Percentiles rank a stretch among this genome's conserved stretches.
Evolutionary conservation across 1,284 basidiomycete genomes (phyloP).

Genomic region (Heliocybe sulcata): DNA sequence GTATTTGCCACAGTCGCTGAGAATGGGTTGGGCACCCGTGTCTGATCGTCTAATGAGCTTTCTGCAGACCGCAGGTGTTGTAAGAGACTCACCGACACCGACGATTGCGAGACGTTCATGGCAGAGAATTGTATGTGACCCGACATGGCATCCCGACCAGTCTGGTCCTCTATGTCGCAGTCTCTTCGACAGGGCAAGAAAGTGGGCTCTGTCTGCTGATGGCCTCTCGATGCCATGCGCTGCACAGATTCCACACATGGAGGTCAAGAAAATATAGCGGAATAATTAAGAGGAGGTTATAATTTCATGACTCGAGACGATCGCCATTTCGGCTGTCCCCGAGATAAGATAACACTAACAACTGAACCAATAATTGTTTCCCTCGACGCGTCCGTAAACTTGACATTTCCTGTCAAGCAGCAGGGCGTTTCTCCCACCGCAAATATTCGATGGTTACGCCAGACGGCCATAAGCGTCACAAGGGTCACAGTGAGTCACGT

Average conservation of each 20-base stretch:
- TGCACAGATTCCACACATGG: slow-evolving; percentile 89
- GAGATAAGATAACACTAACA: background rate
- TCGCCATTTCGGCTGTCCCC: background rate
- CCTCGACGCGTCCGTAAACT: background rate
- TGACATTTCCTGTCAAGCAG: too few species aligned
- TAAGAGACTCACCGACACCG: slow-evolving; percentile 77
- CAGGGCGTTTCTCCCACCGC: too few species aligned
- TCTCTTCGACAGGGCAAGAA: slow-evolving; percentile 82
- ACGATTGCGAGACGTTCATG: slow-evolving; percentile 96
- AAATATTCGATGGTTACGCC: too few species aligned
- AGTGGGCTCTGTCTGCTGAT: slow-evolving; percentile 57
- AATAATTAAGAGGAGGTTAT: background rate
- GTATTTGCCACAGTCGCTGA: slow-evolving; percentile 81
- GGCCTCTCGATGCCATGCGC: slow-evolving; percentile 77
- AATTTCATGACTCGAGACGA: background rate
- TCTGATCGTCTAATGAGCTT: slow-evolving; percentile 40
- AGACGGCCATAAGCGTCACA: too few species aligned
- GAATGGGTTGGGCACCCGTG: slow-evolving; percentile 93
- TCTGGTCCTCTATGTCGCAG: slow-evolving; percentile 92
- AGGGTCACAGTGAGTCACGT: too few species aligned
- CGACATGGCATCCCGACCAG: slow-evolving; percentile 92
- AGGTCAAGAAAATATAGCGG: background rate
- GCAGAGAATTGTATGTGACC: slow-evolving; percentile 73
- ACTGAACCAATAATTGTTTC: background rate
- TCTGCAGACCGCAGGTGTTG: background rate